Percentiles rank a stretch among this genome's conserved stretches.
phyloP scores from a whole-genome alignment of 805 yeast species.

The Sugiyamaella valdiviana region DNA sequence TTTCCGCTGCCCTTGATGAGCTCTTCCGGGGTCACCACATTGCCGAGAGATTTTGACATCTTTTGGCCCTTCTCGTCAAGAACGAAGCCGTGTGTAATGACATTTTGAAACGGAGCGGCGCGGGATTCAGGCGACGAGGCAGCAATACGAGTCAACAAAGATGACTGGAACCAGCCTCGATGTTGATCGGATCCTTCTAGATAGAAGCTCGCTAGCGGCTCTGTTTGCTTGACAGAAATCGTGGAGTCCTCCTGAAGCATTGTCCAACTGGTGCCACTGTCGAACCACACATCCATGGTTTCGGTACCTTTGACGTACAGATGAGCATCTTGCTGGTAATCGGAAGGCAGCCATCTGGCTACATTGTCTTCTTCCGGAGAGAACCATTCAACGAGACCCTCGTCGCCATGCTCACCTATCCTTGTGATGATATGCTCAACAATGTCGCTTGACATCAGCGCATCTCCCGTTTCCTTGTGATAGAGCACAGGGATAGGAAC shows the following conservation, averaged over 20 bases:
- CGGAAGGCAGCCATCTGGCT: constrained; percentile 67
- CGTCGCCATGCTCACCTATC: constrained; percentile 52
- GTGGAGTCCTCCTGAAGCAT: constrained; percentile 39
- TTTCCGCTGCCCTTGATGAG: constrained; percentile 52
- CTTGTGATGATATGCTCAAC: constrained; percentile 52
- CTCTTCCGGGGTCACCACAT: constrained; percentile 62
- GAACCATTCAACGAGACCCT: constrained; percentile 55
- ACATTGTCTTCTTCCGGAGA: constrained; percentile 44
- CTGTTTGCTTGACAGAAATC: neutral
- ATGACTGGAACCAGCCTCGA: constrained; percentile 98
- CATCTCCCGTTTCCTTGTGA: constrained; percentile 52
- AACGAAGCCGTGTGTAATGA: constrained; percentile 91
- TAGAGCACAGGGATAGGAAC: constrained; percentile 92
- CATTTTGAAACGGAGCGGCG: constrained; percentile 60
- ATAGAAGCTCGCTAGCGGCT: constrained; percentile 73
- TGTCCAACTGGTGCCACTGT: constrained; percentile 91
- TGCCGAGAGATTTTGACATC: constrained; percentile 93
- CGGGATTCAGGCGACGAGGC: constrained; percentile 30
- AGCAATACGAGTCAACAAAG: constrained; percentile 72
- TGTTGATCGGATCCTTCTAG: constrained; percentile 98
- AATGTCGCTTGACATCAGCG: constrained; percentile 51
- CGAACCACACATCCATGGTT: constrained; percentile 99
- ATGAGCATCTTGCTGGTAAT: constrained; percentile 35
- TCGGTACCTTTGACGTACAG: constrained; percentile 64
- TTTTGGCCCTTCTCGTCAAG: constrained; percentile 79